Evolutionary conservation across 495 filamentous ascomycete genomes (phyloP), one percentile per base, ranked within the genome.

Genomic region (Neurospora sp.): DNA sequence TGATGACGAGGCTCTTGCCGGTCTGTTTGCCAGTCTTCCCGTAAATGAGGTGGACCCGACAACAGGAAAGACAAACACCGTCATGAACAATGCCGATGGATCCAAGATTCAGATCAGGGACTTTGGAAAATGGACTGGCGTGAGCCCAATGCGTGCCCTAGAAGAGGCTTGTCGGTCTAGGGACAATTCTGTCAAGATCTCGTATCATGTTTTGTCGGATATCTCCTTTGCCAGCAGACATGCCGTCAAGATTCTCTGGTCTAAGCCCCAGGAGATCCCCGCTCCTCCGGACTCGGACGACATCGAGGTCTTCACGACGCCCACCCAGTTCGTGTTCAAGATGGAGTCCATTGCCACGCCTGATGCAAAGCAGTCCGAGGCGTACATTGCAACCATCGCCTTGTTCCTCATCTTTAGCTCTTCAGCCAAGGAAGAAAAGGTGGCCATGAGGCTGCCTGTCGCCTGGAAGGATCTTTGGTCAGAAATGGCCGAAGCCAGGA

Each of bases 121-220:
- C 74, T 98, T 99, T 86, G 94, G 94, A 17, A 91, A 92, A 78
- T 90, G 86, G 84, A 87, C 83, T 17, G 91, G 93, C 41, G 79
- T 95, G 16, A 90, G 81, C 74, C 93, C 93, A 22, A 86, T 88
- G 48, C 85, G 90, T 71, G 86, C 92, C 48, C 81, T 99, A 17
- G 93, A 98, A 76, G 96, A 98, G 81, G 88, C 93, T 61, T 97
- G 94, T 79, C 91, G 90, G 75, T 88, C 93, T 72, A 90, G 89
- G 84, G 94, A 97, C 79, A 83, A 91, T 6, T 82, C 84, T 8
- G 90, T 85, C 22, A 90, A 85, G 75, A 80, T 94, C 70, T 84
- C 83, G 35, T 93, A 88, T 77, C 88, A 87, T 73, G 79, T 90
- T n/a, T 81, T 92, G 37, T 94, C 93, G 5, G 83, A 87, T 68